Evolutionary conservation across 352 stramenopile genomes (phyloP), one percentile per base, ranked within the genome.

Genomic region (Phytophthora macrochlamydospora): DNA sequence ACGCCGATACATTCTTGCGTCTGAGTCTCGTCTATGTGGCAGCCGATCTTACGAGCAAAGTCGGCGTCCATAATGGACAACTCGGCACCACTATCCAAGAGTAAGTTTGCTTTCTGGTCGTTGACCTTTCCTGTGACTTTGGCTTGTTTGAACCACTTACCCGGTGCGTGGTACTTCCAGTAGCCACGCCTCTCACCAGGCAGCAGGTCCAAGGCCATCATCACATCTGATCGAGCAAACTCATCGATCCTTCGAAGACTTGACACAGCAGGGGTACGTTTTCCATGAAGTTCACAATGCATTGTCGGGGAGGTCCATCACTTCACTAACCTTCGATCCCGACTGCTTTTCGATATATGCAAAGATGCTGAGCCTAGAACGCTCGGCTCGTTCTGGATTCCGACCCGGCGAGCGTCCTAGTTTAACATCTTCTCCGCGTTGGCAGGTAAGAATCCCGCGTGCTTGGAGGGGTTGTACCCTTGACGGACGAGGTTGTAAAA

Each of bases 391-490:
- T 51, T 33, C 45, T 11, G 12, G 45, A 33, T 56, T 61, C 32
- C 43, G 53, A 43, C 42, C 43, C n/a, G 43, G 44, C 54, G 54
- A 61, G 54, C 43, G 54, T 48, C 32, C 61, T 68, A 68, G 38
- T 69, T 69, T 69, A 69, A 59, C 38, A 24, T 40, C 54, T 59
- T 59, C n/a, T 62, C 54, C 6, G 32, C 49, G 7, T 24, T 37
- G 1, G n/a, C 18, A 28, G 61, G 54, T 18, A 63, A 43, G 12
- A 63, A 44, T 3, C 61, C 61, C 2, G 61, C 46, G 32, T 63
- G 48, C 5, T 57, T 57, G 12, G n/a, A 46, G 9, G 61, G 53
- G 4, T 59, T 29, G 49, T 46, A 69, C 61, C 53, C 59, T 24
- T 60, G 38, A 2, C 50, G 62, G 38, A 69, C 38, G 30, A 42